Percentiles rank a stretch among this genome's conserved stretches.
phyloP scores from a whole-genome alignment of 106 monocot species.

The Allium cepa region DNA sequence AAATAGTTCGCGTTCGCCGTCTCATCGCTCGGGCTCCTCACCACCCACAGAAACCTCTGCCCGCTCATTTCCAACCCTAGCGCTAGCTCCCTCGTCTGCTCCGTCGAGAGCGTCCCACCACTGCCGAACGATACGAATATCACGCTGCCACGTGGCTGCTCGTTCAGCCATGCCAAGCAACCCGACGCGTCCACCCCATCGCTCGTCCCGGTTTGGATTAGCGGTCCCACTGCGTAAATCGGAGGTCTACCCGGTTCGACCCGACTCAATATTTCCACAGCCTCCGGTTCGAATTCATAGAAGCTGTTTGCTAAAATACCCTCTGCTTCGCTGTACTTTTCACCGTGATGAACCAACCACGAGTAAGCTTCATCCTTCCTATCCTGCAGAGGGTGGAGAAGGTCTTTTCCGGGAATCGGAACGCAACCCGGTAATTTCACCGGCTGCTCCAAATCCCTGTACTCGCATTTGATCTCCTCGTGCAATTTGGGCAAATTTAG shows the following conservation, averaged over 20 bases:
- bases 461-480: constrained; percentile 19
- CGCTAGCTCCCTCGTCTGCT: constrained; percentile 29
- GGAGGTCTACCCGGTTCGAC: constrained; percentile 19
- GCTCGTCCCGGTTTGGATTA: constrained; percentile 9
- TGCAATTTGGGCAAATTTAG: constrained; percentile 46
- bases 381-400: constrained; percentile 35
- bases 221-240: constrained; percentile 45
- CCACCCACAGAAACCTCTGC: constrained; percentile 30
- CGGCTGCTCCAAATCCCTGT: constrained; percentile 27
- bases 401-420: constrained; percentile 39
- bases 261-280: constrained; percentile 9
- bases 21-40: constrained; percentile 23
- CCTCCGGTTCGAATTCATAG: constrained; percentile 34
- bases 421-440: constrained; percentile 51
- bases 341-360: constrained; percentile 36
- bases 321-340: constrained; percentile 22
- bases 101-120: constrained; percentile 16
- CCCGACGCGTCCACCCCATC: not conserved
- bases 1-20: constrained; percentile 11
- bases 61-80: constrained; percentile 28
- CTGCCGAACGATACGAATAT: constrained; percentile 41
- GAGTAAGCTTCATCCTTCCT: constrained; percentile 21
- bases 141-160: constrained; percentile 24
- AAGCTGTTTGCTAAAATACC: constrained; percentile 55
- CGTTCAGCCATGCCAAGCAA: constrained; percentile 27